Conservation (phyloP, 345 rosid genomes). For the Gossypium mustelinum region DNA sequence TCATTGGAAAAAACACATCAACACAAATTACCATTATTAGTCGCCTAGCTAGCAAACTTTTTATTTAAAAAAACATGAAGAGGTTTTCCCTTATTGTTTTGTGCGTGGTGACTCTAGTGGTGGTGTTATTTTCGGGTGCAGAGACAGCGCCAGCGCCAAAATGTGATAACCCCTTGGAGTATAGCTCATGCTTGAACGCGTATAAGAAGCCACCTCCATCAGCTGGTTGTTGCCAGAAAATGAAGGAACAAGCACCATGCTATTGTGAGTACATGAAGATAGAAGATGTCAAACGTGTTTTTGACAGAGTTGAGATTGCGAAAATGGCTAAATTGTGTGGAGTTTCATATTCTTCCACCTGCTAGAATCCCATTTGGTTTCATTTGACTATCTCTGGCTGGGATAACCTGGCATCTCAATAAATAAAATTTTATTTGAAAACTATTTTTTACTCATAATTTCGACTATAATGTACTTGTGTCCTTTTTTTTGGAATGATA, state of each 20-base stretch:
- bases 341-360: not conserved
- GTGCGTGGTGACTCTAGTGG: not conserved
- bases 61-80: not conserved
- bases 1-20: too few relatives aligned
- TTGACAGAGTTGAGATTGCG: not conserved
- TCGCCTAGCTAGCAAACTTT: too few relatives aligned
- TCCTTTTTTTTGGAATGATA: too few relatives aligned
- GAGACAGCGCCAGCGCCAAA: slow-evolving; percentile 26
- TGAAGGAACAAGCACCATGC: not conserved
- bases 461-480: too few relatives aligned
- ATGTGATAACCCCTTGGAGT: slow-evolving; percentile 37
- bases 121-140: not conserved
- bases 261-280: not conserved
- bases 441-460: too few relatives aligned
- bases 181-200: slow-evolving; percentile 10
- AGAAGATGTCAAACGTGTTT: not conserved
- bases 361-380: not conserved
- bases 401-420: too few relatives aligned
- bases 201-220: not conserved
- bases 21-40: too few relatives aligned
- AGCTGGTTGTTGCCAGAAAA: not conserved
- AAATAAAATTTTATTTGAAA: too few relatives aligned
- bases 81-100: not conserved
- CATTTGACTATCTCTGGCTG: too few relatives aligned
- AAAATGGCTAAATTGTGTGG: not conserved